Evolutionary conservation across 2,329 filamentous ascomycete genomes (phyloP).

Genomic region (Talaromyces sp.): DNA sequence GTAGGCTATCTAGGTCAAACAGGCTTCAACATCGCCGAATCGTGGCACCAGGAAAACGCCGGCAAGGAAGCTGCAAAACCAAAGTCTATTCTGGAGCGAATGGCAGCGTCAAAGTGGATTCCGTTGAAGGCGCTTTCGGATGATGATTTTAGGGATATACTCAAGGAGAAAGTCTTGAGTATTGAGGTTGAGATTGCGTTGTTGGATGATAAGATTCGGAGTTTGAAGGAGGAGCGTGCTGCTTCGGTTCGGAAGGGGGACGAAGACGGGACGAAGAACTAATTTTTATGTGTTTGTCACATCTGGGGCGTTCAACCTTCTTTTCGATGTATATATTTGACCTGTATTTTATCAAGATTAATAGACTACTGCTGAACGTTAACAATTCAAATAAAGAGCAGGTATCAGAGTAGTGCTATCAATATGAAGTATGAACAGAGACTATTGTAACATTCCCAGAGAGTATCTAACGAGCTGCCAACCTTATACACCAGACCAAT

Average conservation of each 20-base stretch:
- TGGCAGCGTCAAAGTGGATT: slow-evolving; percentile 64
- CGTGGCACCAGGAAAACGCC: slow-evolving; percentile 41
- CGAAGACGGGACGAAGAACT: background rate
- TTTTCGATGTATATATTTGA: background rate
- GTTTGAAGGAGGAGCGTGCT: slow-evolving; percentile 44
- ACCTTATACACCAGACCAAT: background rate
- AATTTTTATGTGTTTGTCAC: background rate
- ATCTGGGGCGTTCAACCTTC: background rate
- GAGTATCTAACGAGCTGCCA: slow-evolving; percentile 1
- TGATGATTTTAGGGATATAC: slow-evolving; percentile 67
- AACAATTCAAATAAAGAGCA: background rate
- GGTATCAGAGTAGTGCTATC: background rate
- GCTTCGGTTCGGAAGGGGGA: background rate
- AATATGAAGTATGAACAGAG: background rate
- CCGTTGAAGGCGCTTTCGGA: slow-evolving; percentile 69
- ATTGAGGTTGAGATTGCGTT: slow-evolving; percentile 75
- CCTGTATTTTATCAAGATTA: background rate
- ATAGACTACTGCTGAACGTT: background rate
- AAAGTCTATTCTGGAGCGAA: slow-evolving; percentile 47
- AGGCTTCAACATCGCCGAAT: slow-evolving; percentile 53
- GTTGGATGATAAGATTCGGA: slow-evolving; percentile 68
- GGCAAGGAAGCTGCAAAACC: slow-evolving; percentile 27
- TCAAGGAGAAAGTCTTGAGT: slow-evolving; percentile 67
- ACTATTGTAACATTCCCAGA: background rate
- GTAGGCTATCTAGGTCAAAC: slow-evolving; percentile 58